Base-by-base conservation (phyloP, 73 alveolate species). In the Paramecium caudatum region DNA sequence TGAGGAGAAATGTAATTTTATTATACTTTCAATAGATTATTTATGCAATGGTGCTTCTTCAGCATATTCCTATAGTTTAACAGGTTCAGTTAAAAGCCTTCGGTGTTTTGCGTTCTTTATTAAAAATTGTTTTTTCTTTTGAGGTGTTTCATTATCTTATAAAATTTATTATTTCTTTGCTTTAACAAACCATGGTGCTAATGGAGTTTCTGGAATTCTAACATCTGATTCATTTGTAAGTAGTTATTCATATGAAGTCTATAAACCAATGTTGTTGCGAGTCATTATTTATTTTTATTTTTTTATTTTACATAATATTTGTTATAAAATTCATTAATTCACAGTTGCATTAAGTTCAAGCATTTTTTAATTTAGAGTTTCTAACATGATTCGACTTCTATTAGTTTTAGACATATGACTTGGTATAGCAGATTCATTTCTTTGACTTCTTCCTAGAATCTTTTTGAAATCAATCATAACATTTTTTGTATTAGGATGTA, bases 151-250 rank as follows among this genome's bases (percentile, higher is more conserved):
- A n/a, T 21, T 16, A 55, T 43, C 30, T 55, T 55, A 37, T 27
- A 27, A 27, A 10, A 55, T 1, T 9, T 8, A 21, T 23, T 55
- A 37, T 43, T 55, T 23, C 80, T 55, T 55, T 55, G 23, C 13
- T 55, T 55, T 27, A 23, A 55, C 30, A 55, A 55, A 55, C 80
- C 80, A 55, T 55, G 80, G 80, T 55, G 46, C 80, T 55, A 55
- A 23, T 23, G 80, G 80, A 27, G 80, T 55, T 55, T 55, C 80
- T 27, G 80, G 80, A 27, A 55, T 27, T 43, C 23, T 55, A 27
- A 27, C 80, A 23, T 55, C 80, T 43, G 30, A 55, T 12, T 55
- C 80, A 23, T 27, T 0, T 27, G 23, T 55, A 12, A 55, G 80
- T 27, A 55, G 30, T 27, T 55, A 43, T 27, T 55, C 80, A 21